Evolutionary conservation across 768 basidiomycete species (phyloP), one percentile per base, ranked within the genome.

Genomic region (Galerina sulciceps): DNA sequence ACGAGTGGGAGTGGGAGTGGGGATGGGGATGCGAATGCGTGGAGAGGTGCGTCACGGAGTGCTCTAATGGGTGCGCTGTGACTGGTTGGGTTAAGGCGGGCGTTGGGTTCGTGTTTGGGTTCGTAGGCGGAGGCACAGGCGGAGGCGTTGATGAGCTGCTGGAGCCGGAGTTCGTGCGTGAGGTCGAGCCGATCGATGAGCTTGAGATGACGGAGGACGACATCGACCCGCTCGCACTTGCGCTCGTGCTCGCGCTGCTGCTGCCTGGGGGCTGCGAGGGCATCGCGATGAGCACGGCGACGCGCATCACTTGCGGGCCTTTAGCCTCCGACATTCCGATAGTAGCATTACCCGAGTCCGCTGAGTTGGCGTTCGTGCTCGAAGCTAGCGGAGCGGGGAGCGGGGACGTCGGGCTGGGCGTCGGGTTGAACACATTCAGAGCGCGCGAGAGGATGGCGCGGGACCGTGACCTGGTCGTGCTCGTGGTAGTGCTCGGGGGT

Each of bases 231-330:
- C n/a, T 41, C 18, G 51, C 18, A 15, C 38, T 40, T 8, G n/a
- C n/a, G n/a, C n/a, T n/a, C n/a, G n/a, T n/a, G n/a, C n/a, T n/a
- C n/a, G n/a, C n/a, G n/a, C n/a, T n/a, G n/a, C n/a, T n/a, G n/a
- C n/a, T n/a, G n/a, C 18, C 34, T 9, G 45, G 35, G n/a, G 58
- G 55, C 13, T 57, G 66, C 36, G 66, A 65, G 2, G 73, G 75
- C 75, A 76, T 76, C 3, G 72, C 75, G 22, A 76, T 72, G 20
- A 75, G 63, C 31, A 75, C 71, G 0, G 75, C 72, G 2, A 75
- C 71, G 26, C 67, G 66, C 42, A 74, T 57, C 35, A 61, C 49
- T 18, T 59, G 42, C 10, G 66, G 66, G 11, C 52, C 40, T n/a
- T 60, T 45, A 11, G 65, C 37, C 37, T 61, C 59, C 13, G 50